phyloP scores from a whole-genome alignment of 2,329 filamentous ascomycete genomes.

The Cladosporium halotolerans region DNA sequence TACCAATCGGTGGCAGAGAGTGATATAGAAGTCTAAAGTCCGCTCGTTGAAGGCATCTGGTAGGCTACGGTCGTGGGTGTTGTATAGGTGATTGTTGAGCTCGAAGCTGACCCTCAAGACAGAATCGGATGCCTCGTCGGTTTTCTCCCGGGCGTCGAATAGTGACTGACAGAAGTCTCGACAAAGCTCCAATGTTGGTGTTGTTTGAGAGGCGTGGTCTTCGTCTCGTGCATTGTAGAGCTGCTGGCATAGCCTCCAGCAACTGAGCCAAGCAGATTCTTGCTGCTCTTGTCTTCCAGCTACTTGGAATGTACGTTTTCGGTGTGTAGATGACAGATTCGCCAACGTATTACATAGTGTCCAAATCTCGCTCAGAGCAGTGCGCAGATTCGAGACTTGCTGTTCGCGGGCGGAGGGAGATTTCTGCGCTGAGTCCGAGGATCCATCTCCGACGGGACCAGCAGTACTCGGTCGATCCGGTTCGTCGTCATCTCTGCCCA shows the following conservation, averaged over 20 bases:
- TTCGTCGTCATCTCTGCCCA: constrained; percentile 33
- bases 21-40: constrained; percentile 91
- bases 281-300: constrained; percentile 69
- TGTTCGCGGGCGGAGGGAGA: constrained; percentile 44
- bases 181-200: constrained; percentile 75
- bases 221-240: constrained; percentile 78
- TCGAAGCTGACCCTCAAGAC: constrained; percentile 89
- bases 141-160: constrained; percentile 75
- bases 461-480: constrained; percentile 30
- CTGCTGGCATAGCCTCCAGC: constrained; percentile 86
- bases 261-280: constrained; percentile 86
- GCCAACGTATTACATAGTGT: constrained; percentile 87
- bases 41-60: constrained; percentile 83
- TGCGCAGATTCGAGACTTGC: constrained; percentile 63
- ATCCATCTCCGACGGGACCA: constrained; percentile 31
- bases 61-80: constrained; percentile 76
- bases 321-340: constrained; percentile 75
- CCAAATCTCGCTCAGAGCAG: constrained; percentile 83
- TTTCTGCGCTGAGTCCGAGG: constrained; percentile 48
- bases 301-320: constrained; percentile 70
- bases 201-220: constrained; percentile 60
- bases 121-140: constrained; percentile 75
- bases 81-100: constrained; percentile 91
- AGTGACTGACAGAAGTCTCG: constrained; percentile 87
- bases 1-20: constrained; percentile 91